Evolutionary conservation across 345 rosid genomes (phyloP).

Genomic region (Populus nigra): DNA sequence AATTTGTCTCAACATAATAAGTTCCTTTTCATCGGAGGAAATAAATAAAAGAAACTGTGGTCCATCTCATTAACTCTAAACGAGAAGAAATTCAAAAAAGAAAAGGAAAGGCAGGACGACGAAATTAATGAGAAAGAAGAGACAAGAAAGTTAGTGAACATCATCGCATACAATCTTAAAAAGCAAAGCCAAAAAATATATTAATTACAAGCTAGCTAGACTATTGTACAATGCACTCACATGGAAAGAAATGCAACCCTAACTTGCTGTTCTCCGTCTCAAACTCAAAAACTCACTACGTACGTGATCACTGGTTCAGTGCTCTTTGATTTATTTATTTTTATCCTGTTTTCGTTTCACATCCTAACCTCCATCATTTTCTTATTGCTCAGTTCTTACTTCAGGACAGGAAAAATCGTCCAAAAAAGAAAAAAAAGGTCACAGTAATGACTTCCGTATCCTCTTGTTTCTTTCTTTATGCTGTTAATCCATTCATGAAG

Average conservation of each 20-base stretch:
- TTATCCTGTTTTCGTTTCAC: not conserved
- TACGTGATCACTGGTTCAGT: not conserved
- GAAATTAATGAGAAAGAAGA: not conserved
- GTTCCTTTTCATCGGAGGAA: not conserved
- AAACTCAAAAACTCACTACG: not conserved
- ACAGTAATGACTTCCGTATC: not conserved
- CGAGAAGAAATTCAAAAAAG: not conserved
- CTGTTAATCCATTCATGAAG: not conserved
- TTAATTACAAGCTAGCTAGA: not conserved
- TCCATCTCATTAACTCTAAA: not conserved
- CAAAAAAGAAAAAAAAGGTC: not conserved
- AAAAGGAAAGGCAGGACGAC: not conserved
- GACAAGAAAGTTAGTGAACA: not conserved
- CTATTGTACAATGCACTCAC: not conserved
- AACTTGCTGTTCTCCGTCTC: not conserved
- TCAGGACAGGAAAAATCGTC: not conserved
- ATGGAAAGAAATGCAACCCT: not conserved
- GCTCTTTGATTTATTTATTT: not conserved
- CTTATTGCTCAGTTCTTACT: not conserved
- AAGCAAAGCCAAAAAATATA: slow-evolving; percentile 5
- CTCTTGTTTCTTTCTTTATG: not conserved
- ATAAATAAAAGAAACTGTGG: not conserved
- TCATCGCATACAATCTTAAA: not conserved
- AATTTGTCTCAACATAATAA: too few species aligned
- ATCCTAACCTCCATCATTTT: not conserved